Evolutionary conservation across 192 early-diverging fungal species (phyloP), one percentile per base, ranked within the genome.

Genomic region (Glomus cerebriforme): DNA sequence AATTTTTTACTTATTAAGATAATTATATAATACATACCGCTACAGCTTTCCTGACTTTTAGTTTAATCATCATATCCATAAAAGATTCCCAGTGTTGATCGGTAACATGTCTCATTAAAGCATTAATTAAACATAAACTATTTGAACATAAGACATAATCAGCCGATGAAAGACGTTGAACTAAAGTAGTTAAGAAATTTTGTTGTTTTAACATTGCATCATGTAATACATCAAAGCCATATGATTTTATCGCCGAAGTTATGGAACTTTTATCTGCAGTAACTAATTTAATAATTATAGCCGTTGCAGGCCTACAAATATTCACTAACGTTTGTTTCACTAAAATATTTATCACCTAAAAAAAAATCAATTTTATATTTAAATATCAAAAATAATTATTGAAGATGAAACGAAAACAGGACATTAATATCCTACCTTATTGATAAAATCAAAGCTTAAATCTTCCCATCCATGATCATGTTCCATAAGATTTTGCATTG

Each of bases 301-400:
- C 90, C 0, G 91, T 93, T 3, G 92, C 92, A 15, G 92, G 92
- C 3, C 92, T 82, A 74, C 90, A 88, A 72, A 93, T 89, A 59
- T 90, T 93, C 8, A 92, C 90, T 17, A 93, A 86, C 22, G 86
- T 86, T 83, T 93, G 86, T 26, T 86, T 82, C 17, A 93, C 89
- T 58, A 93, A 82, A 45, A 93, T 90, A 34, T 69, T 78, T 27
- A 78, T 78, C 17, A 78, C 65, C 77, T 78, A 60, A 3, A 89
- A 79, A 83, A 85, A 17, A 27, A 75, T 26, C 79, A 8, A 73
- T 26, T 12, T 39, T 37, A n/a, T n/a, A n/a, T 31, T n/a, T 49
- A 8, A 78, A 65, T 59, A 24, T n/a, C n/a, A n/a, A n/a, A n/a
- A 49, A 22, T 4, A 26, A 32, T 24, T 7, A 24, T 32, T 35